A percentile compares a stretch with the other conserved stretches of the same genome.
phyloP scores from a whole-genome alignment of 805 yeast species.

The Candida jianshihensis region DNA sequence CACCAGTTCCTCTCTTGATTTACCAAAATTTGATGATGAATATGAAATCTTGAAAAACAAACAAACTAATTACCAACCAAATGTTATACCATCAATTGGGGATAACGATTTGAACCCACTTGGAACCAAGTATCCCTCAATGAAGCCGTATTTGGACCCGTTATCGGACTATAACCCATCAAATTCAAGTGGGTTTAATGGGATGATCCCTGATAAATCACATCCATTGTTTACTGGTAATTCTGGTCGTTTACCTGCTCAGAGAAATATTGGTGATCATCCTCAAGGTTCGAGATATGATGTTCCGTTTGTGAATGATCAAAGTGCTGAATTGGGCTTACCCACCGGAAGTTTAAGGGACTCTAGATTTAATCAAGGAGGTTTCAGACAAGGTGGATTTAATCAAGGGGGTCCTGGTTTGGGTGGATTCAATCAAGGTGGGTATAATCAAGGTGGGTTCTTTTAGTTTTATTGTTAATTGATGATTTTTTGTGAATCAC shows the following conservation, averaged over 20 bases:
- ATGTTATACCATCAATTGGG: constrained; percentile 1
- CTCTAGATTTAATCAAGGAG: background rate
- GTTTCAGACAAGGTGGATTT: background rate
- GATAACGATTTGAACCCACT: background rate
- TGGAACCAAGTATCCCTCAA: background rate
- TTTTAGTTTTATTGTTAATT: too few relatives aligned
- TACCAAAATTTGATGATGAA: constrained; percentile 1
- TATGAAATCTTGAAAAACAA: background rate
- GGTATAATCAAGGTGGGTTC: too few relatives aligned
- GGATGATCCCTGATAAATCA: constrained; percentile 1
- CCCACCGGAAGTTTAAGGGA: constrained; percentile 1
- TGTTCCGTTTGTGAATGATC: background rate
- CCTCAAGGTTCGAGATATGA: constrained; percentile 1
- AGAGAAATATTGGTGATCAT: background rate
- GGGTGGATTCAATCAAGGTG: too few relatives aligned
- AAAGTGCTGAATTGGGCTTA: constrained; percentile 1
- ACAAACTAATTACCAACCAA: background rate
- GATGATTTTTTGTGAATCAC: too few relatives aligned
- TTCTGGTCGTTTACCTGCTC: background rate
- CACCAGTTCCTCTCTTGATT: background rate
- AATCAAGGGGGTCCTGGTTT: background rate
- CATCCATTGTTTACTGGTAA: background rate
- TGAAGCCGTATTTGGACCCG: background rate
- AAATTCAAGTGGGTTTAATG: background rate
- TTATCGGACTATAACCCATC: background rate